Conservation (phyloP, 106 monocot species). For the Dioscorea alata region DNA sequence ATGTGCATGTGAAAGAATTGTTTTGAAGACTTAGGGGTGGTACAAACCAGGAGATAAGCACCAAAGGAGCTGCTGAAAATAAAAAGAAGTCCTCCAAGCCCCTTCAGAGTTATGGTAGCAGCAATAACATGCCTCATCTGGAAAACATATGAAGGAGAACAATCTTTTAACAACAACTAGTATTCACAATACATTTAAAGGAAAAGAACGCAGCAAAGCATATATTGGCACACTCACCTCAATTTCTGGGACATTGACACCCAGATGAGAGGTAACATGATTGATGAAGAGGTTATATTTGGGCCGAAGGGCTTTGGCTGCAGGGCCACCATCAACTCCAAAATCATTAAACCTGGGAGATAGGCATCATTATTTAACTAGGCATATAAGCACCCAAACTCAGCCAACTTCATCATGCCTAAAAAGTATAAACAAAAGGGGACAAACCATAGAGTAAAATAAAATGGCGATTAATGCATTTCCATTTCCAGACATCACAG, state of each 20-base stretch:
- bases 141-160: constrained; percentile 9
- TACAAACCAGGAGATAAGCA: constrained; percentile 65
- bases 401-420: too few species aligned
- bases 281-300: constrained; percentile 43
- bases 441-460: too few species aligned
- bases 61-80: constrained; percentile 73
- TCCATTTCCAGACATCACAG: too few species aligned
- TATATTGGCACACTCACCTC: constrained; percentile 30
- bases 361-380: too few species aligned
- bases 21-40: not conserved
- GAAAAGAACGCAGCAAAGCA: not conserved
- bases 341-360: constrained; percentile 58
- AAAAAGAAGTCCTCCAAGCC: constrained; percentile 71
- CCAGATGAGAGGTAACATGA: constrained; percentile 31
- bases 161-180: not conserved
- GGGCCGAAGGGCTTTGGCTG: constrained; percentile 48
- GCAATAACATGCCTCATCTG: constrained; percentile 72
- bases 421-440: too few species aligned
- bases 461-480: too few species aligned
- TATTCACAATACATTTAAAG: not conserved
- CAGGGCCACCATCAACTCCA: constrained; percentile 69
- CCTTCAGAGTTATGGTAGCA: constrained; percentile 56
- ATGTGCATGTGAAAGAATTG: too few species aligned
- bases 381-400: too few species aligned
- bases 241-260: constrained; percentile 37